These are phyloP conservation scores for Colletotrichum trifolii DNA, from an alignment of 2,329 filamentous ascomycete species.

Conservation along the genomic window DNA sequence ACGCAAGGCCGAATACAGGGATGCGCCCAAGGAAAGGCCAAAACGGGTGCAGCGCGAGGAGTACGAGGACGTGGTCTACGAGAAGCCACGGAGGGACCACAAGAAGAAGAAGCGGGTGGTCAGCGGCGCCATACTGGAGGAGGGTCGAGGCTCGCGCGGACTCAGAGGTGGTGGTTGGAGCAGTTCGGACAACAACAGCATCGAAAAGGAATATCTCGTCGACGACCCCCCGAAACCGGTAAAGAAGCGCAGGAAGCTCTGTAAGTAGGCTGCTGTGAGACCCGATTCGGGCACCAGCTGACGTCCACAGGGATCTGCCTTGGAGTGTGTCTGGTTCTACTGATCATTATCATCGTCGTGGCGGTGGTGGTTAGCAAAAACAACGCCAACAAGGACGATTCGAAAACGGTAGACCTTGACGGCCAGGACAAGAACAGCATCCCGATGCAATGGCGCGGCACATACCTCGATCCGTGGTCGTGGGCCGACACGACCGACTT, in stretches of 20 bases:
- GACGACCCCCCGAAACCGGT: constrained; percentile 55
- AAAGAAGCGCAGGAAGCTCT: constrained; percentile 69
- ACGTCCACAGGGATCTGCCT: constrained; percentile 64
- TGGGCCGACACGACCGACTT: constrained; percentile 94
- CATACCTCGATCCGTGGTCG: constrained; percentile 86
- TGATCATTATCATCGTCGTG: constrained; percentile 75
- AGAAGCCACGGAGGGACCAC: constrained; percentile 49
- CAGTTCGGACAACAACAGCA: constrained; percentile 57
- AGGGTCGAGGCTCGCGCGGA: constrained; percentile 62
- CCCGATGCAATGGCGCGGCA: constrained; percentile 75
- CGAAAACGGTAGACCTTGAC: constrained; percentile 54
- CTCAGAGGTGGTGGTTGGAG: constrained; percentile 57
- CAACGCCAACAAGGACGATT: constrained; percentile 47
- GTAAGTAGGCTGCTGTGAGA: constrained; percentile 57
- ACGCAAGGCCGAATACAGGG: constrained; percentile 22
- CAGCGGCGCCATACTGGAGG: constrained; percentile 76
- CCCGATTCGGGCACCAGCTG: constrained; percentile 37
- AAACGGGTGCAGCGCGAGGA: constrained; percentile 39
- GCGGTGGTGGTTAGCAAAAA: constrained; percentile 76
- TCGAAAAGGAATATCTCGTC: constrained; percentile 60
- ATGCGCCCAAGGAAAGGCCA: constrained; percentile 17
- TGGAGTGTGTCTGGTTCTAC: constrained; percentile 62
- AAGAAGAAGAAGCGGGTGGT: constrained; percentile 70
- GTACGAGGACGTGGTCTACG: constrained; percentile 42
- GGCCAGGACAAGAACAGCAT: constrained; percentile 66